phyloP scores from a whole-genome alignment of 352 stramenopile genomes.

The Globisporangium cederbergense region DNA sequence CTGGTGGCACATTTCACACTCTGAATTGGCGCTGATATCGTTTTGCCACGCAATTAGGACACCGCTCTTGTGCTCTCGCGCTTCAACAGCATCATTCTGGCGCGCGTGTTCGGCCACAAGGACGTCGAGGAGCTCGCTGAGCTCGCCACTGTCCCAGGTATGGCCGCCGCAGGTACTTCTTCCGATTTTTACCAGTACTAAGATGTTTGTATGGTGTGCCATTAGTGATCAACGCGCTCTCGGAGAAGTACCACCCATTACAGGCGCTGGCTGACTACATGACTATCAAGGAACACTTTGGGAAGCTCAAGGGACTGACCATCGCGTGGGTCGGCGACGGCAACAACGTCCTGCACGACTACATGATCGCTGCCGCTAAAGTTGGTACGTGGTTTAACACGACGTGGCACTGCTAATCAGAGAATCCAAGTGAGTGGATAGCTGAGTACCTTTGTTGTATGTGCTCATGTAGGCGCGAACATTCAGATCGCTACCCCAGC shows the following conservation, averaged over 20 bases:
- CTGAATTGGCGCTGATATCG: background rate
- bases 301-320: slow-evolving; percentile 86
- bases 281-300: slow-evolving; percentile 94
- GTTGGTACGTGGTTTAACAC: slow-evolving; percentile 44
- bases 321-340: slow-evolving; percentile 97
- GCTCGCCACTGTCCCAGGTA: slow-evolving; percentile 87
- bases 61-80: slow-evolving; percentile 85
- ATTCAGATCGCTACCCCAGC: slow-evolving; percentile 93
- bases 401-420: too few species aligned
- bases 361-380: slow-evolving; percentile 93
- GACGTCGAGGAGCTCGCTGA: slow-evolving; percentile 88
- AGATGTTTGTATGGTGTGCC: background rate
- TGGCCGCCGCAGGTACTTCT: background rate
- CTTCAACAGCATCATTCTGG: slow-evolving; percentile 97
- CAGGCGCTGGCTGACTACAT: slow-evolving; percentile 98
- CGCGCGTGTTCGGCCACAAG: slow-evolving; percentile 92
- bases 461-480: slow-evolving; percentile 57
- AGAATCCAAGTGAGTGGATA: too few species aligned
- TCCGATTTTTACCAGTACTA: background rate
- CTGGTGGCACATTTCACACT: background rate
- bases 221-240: slow-evolving; percentile 96
- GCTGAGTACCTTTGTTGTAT: background rate
- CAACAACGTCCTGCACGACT: slow-evolving; percentile 98
- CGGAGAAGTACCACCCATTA: slow-evolving; percentile 97
- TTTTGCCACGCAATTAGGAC: slow-evolving; percentile 27